phyloP scores from a whole-genome alignment of 768 basidiomycete species.

The Tylopilus intermedius region DNA sequence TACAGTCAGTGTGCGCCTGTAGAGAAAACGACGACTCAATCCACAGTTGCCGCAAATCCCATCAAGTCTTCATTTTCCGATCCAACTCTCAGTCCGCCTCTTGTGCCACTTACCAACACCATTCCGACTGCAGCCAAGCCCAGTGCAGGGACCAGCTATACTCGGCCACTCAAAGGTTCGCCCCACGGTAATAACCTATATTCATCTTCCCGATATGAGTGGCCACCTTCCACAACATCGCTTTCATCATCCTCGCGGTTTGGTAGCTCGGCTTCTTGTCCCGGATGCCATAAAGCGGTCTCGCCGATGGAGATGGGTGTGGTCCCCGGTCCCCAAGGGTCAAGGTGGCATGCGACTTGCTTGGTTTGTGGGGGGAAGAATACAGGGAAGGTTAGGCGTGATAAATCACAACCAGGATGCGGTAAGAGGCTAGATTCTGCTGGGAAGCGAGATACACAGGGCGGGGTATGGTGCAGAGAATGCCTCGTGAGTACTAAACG shows the following conservation, averaged over 20 bases:
- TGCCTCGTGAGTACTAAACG: slow-evolving; percentile 54
- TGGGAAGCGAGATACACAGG: slow-evolving; percentile 66
- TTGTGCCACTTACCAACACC: slow-evolving; percentile 18
- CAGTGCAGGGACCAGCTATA: slow-evolving; percentile 1
- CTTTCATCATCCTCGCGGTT: slow-evolving; percentile 27
- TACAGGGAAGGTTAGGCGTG: slow-evolving; percentile 38
- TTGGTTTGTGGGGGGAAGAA: slow-evolving; percentile 76
- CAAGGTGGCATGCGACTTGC: slow-evolving; percentile 74
- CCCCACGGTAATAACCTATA: slow-evolving; percentile 13
- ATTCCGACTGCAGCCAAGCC: slow-evolving; percentile 9
- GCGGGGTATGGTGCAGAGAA: slow-evolving; percentile 79
- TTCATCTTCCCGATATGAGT: slow-evolving; percentile 31
- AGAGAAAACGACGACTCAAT: slow-evolving; percentile 25
- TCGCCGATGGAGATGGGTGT: slow-evolving; percentile 84
- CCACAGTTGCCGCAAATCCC: slow-evolving; percentile 3
- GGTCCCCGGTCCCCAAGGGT: slow-evolving; percentile 78
- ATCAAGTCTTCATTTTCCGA: slow-evolving; percentile 12
- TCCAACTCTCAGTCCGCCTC: slow-evolving; percentile 16
- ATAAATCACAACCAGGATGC: slow-evolving; percentile 65
- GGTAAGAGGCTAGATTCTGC: slow-evolving; percentile 81
- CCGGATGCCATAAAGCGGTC: slow-evolving; percentile 68
- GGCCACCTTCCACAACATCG: slow-evolving; percentile 15
- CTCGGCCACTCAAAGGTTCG: slow-evolving; percentile 13
- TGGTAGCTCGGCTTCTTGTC: slow-evolving; percentile 50
- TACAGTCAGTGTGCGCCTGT: slow-evolving; percentile 39